Evolutionary conservation across 129 eudicot genomes (phyloP).

Genomic region (Daucus carota): DH1_v3.0 NC_030383.2:1315501-1316000

Average conservation of each 20-base stretch:
- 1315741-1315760: not conserved
- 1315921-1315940: constrained; percentile 80
- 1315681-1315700: not conserved
- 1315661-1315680: not conserved
- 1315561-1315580: not conserved
- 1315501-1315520: not conserved
- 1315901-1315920: constrained; percentile 45
- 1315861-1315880: constrained; percentile 31
- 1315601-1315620: not conserved
- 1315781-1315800: constrained; percentile 11
- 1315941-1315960: constrained; percentile 68
- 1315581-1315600: not conserved
- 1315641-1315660: not conserved
- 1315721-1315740: not conserved
- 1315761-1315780: not conserved
- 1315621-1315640: not conserved
- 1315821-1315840: constrained; percentile 26
- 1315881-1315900: constrained; percentile 30
- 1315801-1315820: constrained; percentile 22
- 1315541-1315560: not conserved
- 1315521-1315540: not conserved
- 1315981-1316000: constrained; percentile 32
- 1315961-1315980: constrained; percentile 56
- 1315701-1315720: not conserved
- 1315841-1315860: constrained; percentile 49